These are phyloP conservation scores for Solanum tacnaense DNA, from an alignment of 257 asterid genomes.

Conservation along the genomic window DNA sequence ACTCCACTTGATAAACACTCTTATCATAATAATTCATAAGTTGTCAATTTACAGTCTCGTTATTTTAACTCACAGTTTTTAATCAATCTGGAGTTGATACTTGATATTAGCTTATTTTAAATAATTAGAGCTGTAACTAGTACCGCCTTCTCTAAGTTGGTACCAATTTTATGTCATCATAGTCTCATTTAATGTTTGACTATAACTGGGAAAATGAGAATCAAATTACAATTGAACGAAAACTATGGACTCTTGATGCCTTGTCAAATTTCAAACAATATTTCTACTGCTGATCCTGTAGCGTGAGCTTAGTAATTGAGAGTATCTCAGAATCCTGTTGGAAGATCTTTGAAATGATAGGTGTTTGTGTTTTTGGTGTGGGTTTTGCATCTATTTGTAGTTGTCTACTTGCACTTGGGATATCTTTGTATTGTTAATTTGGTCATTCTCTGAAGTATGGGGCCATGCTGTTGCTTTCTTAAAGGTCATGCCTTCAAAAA, in stretches of 20 bases:
- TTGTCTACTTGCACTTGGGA: neutral
- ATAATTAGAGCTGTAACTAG: no score
- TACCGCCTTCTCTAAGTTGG: neutral
- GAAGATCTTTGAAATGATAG: neutral
- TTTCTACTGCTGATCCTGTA: neutral
- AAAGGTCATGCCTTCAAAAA: neutral
- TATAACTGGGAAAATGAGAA: neutral
- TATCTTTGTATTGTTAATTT: neutral
- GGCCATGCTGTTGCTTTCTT: neutral
- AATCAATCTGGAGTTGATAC: neutral
- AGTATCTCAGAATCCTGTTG: neutral
- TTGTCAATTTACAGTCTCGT: neutral
- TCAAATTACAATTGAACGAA: neutral
- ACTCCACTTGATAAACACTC: neutral
- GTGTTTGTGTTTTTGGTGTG: neutral
- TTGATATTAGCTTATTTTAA: neutral
- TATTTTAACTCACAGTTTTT: neutral
- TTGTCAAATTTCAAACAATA: neutral
- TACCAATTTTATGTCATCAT: neutral
- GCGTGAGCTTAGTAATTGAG: neutral
- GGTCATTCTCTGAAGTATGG: neutral
- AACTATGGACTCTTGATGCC: neutral
- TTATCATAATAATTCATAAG: neutral
- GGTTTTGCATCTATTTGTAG: neutral
- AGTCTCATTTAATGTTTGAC: neutral